Percentiles rank a stretch among this genome's conserved stretches.
phyloP scores from a whole-genome alignment of 2,329 filamentous ascomycete species.

The Scortechinia acanthostroma region DNA sequence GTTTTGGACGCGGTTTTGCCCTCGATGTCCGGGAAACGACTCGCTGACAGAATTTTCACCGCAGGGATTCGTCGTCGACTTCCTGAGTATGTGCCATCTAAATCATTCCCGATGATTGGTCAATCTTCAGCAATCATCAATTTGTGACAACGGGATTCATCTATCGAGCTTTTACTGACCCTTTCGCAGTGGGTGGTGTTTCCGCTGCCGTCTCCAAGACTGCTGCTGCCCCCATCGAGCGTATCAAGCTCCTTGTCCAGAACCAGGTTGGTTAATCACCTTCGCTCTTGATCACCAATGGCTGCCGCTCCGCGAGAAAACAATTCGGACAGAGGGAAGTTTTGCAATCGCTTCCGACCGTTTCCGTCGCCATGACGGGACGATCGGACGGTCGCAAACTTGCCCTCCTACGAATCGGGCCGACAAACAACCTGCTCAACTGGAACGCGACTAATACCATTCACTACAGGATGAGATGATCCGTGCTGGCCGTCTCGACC shows the following conservation, averaged over 20 bases:
- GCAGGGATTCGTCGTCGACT: constrained; percentile 95
- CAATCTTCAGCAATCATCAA: not conserved
- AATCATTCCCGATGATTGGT: constrained; percentile 3
- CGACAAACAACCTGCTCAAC: too few relatives aligned
- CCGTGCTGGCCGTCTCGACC: constrained; percentile 94
- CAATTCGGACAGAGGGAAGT: too few relatives aligned
- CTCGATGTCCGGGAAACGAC: too few relatives aligned
- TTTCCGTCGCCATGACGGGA: too few relatives aligned
- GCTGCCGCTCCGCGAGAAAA: too few relatives aligned
- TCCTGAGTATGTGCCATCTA: constrained; percentile 78
- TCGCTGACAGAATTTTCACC: constrained; percentile 23
- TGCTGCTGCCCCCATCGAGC: constrained; percentile 98
- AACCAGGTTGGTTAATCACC: constrained; percentile 99
- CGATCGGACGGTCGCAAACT: too few relatives aligned
- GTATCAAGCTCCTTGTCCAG: constrained; percentile 99
- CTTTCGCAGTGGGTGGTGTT: constrained; percentile 87
- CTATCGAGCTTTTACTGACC: constrained; percentile 25
- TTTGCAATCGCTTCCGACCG: too few relatives aligned
- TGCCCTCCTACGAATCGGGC: too few relatives aligned
- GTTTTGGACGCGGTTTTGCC: too few relatives aligned
- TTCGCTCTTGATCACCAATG: too few relatives aligned
- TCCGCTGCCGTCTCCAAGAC: constrained; percentile 99
- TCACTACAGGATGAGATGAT: constrained; percentile 91
- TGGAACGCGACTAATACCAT: not conserved
- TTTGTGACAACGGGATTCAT: constrained; percentile 5